phyloP scores from a whole-genome alignment of 1,284 basidiomycete genomes.

The Apiotrichum brassicae region DNA sequence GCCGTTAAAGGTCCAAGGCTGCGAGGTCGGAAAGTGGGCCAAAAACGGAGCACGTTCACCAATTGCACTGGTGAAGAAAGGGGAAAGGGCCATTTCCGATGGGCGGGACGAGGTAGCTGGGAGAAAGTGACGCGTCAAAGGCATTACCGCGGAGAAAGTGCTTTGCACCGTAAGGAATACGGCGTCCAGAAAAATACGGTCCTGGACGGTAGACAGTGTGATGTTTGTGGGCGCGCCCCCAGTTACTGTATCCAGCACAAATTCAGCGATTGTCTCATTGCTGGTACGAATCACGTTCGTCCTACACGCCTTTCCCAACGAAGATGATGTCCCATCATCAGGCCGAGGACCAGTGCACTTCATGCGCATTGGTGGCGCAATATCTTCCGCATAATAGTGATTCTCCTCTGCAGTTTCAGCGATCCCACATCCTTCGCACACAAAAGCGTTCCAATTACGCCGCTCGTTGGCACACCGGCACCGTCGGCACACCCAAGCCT shows the following conservation, averaged over 20 bases:
- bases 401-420: conserved; percentile 12
- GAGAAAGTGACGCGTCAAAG: conserved; percentile 19
- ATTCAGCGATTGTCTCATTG: no score
- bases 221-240: no score
- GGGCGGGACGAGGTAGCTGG: conserved; percentile 1
- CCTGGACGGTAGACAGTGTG: conserved; percentile 20
- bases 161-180: not conserved
- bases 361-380: conserved; percentile 21
- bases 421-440: conserved; percentile 33
- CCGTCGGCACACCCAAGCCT: conserved; percentile 33
- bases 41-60: conserved; percentile 17
- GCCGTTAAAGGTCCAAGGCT: not conserved
- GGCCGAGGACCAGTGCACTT: conserved; percentile 28
- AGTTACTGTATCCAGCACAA: no score
- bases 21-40: conserved; percentile 20
- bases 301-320: no score
- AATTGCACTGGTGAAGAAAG: conserved; percentile 37
- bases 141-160: conserved; percentile 6
- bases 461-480: conserved; percentile 38
- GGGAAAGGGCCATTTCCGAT: conserved; percentile 25
- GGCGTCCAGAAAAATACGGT: conserved; percentile 30
- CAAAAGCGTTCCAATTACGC: conserved; percentile 33
- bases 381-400: conserved; percentile 20
- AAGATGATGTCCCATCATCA: conserved; percentile 1
- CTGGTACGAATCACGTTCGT: no score